phyloP scores from a whole-genome alignment of 2,329 filamentous ascomycete species.

The Aspergillus brasiliensis region DNA sequence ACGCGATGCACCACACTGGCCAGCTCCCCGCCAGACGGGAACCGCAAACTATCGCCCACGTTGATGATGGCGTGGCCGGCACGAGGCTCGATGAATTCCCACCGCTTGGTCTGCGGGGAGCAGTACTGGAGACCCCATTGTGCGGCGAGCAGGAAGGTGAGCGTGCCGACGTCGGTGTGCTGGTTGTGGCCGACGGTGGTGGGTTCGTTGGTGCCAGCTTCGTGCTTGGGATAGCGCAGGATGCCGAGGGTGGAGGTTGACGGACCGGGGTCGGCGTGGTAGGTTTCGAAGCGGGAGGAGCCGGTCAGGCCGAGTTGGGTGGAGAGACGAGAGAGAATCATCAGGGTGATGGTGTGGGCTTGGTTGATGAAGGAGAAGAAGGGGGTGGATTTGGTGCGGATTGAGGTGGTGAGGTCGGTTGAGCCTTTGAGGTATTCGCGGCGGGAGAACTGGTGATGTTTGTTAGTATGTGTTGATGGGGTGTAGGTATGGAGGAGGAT shows the following conservation, averaged over 20 bases:
- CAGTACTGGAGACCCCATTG: slow-evolving; percentile 62
- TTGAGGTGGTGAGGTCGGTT: no score
- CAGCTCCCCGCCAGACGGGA: slow-evolving; percentile 6
- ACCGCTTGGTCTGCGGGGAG: slow-evolving; percentile 52
- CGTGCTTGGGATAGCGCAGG: not conserved
- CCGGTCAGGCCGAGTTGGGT: not conserved
- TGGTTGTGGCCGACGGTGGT: not conserved
- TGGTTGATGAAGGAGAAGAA: no score
- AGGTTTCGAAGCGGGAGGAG: not conserved
- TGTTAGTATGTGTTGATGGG: no score
- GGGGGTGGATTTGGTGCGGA: no score
- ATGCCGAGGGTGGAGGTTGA: not conserved
- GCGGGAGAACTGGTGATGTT: no score
- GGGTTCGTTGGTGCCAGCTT: not conserved
- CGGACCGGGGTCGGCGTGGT: not conserved
- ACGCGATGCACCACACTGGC: not conserved
- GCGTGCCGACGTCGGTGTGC: slow-evolving; percentile 55
- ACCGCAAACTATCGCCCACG: slow-evolving; percentile 59
- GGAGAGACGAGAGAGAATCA: not conserved
- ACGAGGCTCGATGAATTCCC: slow-evolving; percentile 58
- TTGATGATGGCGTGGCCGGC: slow-evolving; percentile 58
- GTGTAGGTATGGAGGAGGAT: no score
- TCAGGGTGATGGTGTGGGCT: no score
- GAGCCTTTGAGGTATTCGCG: no score
- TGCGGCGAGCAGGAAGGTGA: slow-evolving; percentile 59